These are phyloP conservation scores for Scheffersomyces stambukii DNA, from an alignment of 1,139 yeast species.

Conservation along the genomic window DNA sequence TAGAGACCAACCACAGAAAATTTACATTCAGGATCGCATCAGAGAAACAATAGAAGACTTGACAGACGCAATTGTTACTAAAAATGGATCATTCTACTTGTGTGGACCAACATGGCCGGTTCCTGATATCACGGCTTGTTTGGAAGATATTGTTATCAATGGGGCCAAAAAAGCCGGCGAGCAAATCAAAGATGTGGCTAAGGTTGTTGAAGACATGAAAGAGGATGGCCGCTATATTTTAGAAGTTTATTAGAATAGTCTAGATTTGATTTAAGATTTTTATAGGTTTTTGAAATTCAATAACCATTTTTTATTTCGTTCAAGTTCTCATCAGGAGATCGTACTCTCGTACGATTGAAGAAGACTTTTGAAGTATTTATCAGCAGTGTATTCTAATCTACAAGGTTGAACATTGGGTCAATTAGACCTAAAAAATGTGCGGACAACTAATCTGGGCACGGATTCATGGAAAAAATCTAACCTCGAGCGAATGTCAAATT, in stretches of 20 bases:
- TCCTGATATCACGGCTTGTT: conserved; percentile 90
- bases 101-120: conserved; percentile 99
- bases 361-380: not conserved
- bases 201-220: conserved; percentile 88
- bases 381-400: not conserved
- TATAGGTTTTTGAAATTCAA: not conserved
- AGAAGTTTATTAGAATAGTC: conserved; percentile 68
- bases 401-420: too few species aligned
- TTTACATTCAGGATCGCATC: conserved; percentile 92
- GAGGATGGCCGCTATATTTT: conserved; percentile 88
- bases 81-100: conserved; percentile 87
- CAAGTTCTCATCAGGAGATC: not conserved
- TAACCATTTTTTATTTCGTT: not conserved
- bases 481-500: too few species aligned
- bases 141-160: conserved; percentile 70
- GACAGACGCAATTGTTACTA: conserved; percentile 71
- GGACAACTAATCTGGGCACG: too few species aligned
- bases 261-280: not conserved
- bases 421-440: too few species aligned
- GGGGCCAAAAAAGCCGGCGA: conserved; percentile 70
- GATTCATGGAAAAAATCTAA: too few species aligned
- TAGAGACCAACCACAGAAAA: conserved; percentile 93
- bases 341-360: not conserved
- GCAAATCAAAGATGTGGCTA: conserved; percentile 62
- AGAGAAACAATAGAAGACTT: conserved; percentile 69